phyloP scores from a whole-genome alignment of 1,284 basidiomycete genomes.

The Schizophyllum commune region DNA sequence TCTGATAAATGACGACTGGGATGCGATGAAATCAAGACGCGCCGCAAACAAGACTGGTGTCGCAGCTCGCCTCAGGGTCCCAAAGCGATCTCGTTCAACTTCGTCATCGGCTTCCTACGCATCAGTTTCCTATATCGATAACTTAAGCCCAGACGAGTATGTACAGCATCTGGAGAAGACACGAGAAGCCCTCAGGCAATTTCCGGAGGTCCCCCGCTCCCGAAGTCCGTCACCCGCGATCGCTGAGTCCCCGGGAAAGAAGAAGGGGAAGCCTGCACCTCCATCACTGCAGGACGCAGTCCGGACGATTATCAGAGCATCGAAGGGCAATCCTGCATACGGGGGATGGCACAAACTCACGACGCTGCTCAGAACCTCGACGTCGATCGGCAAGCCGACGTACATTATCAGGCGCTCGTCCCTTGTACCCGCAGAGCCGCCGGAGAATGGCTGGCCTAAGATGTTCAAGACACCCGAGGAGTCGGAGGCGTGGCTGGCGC shows the following conservation, averaged over 20 bases:
- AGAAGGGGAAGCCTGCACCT: background rate
- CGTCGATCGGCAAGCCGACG: background rate
- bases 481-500: background rate
- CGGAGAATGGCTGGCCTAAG: background rate
- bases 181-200: constrained; percentile 15
- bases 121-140: background rate
- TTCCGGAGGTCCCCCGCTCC: constrained; percentile 13
- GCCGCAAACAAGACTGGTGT: background rate
- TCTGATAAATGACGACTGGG: background rate
- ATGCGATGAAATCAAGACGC: background rate
- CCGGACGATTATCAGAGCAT: background rate
- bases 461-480: background rate
- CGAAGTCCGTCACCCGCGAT: constrained; percentile 3
- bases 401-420: background rate
- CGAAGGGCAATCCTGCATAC: background rate
- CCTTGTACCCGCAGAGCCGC: background rate
- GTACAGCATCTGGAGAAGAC: constrained; percentile 14
- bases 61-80: background rate
- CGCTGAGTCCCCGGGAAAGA: background rate
- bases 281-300: background rate
- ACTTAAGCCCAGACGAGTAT: constrained; percentile 15
- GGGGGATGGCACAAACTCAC: background rate
- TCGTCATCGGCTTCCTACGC: background rate
- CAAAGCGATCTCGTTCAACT: background rate
- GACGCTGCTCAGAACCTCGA: background rate